These are phyloP conservation scores for Marasmius sp. DNA, from an alignment of 1,284 basidiomycete species.

Conservation along the genomic window DNA sequence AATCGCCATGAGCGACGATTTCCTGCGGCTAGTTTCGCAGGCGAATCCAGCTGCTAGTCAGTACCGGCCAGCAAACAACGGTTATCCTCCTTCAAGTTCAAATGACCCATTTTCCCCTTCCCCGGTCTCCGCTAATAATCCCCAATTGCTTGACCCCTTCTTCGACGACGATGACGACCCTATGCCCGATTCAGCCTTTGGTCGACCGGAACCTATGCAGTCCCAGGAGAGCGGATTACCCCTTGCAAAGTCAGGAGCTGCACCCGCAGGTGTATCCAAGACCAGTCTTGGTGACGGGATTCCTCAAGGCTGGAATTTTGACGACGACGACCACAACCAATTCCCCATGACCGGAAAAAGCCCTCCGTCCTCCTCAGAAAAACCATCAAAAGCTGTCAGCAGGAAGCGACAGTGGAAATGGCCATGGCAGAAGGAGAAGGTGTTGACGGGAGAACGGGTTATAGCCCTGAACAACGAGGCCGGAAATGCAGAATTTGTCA, in stretches of 20 bases:
- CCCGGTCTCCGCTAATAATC: slow-evolving; percentile 15
- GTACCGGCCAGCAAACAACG: slow-evolving; percentile 58
- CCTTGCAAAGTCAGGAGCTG: slow-evolving; percentile 54
- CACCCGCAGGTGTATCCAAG: slow-evolving; percentile 61
- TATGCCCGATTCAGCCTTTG: slow-evolving; percentile 64
- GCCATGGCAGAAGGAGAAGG: slow-evolving; percentile 74
- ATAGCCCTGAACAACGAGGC: slow-evolving; percentile 80
- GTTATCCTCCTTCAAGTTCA: slow-evolving; percentile 53
- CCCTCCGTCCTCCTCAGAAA: slow-evolving; percentile 29
- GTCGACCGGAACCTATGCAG: slow-evolving; percentile 54
- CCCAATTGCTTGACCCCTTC: slow-evolving; percentile 71
- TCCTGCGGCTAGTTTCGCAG: slow-evolving; percentile 68
- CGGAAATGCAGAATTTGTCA: slow-evolving; percentile 67
- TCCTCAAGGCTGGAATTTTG: slow-evolving; percentile 71
- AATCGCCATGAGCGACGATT: slow-evolving; percentile 64
- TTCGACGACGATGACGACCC: slow-evolving; percentile 80
- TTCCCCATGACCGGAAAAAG: slow-evolving; percentile 29
- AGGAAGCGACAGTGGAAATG: slow-evolving; percentile 59
- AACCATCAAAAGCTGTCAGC: slow-evolving; percentile 22
- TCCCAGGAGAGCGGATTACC: slow-evolving; percentile 72
- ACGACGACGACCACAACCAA: slow-evolving; percentile 53
- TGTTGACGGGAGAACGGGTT: slow-evolving; percentile 62
- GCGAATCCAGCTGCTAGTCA: slow-evolving; percentile 66
- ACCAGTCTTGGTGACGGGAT: slow-evolving; percentile 41
- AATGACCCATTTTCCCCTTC: slow-evolving; percentile 24